Evolutionary conservation across 2,329 filamentous ascomycete species (phyloP), one percentile per base, ranked within the genome.

Genomic region (Cercospora beticola): DNA sequence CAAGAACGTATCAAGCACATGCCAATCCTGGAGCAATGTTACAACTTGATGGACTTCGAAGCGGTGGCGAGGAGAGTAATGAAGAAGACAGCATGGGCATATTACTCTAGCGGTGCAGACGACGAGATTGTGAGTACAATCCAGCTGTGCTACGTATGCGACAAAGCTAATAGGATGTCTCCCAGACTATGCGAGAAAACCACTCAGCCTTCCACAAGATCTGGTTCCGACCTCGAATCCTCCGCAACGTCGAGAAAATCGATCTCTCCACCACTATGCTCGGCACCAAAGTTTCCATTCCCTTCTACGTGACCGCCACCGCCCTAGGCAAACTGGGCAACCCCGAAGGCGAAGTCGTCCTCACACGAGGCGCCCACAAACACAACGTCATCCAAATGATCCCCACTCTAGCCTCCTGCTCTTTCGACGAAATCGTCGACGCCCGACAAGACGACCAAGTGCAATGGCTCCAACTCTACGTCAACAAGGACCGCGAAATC

Each of bases 371-470:
- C 16, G 90, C 95, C 1, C 86, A 87, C 78, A 92, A 91, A 77
- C 94, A 98, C 85, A 88, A 94, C 77, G 90, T 98, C 62, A 88
- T 98, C 70, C 95, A 99, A 82, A 99, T 99, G 95, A 98, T 99
- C 70, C 95, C 95, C 1, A 99, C 95, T 3, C 86, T 99, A 6
- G 95, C 95, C 2, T 97, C 93, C 2, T 98, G 95, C 83, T 95
- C 93, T 1, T 97, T 99, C 76, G 95, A 99, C 82, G 94, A 99
- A 82, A 97, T 99, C 68, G 85, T 96, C 72, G 95, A 98, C 79
- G 95, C 94, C 18, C 87, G 86, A 31, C 84, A 87, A 71, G 91
- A 87, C 56, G 90, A 91, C 71, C 94, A 97, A 80, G 89, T 93
- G 4, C 95, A 98, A 81, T 99, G 95, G 95, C 85, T 99, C 73